phyloP scores from a whole-genome alignment of 139 green algal species.

The Chlamydomonas applanata region DNA sequence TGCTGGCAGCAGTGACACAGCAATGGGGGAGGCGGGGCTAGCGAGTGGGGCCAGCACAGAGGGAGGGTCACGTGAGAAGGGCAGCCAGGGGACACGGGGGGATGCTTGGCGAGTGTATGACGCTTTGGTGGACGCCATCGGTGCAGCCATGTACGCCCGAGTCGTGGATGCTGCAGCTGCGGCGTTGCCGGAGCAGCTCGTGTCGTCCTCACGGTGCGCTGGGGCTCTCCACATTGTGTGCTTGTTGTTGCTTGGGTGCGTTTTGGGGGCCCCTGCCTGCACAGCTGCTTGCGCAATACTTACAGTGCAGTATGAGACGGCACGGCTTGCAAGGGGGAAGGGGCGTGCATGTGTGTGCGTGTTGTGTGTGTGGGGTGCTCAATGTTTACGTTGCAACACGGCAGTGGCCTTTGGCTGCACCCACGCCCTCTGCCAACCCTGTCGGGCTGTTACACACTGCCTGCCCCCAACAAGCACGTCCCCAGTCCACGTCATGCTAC shows the following conservation, averaged over 20 bases:
- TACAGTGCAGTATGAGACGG: background rate
- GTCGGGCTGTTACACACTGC: too few species aligned
- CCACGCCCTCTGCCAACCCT: too few species aligned
- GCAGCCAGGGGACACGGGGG: background rate
- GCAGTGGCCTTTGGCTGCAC: too few species aligned
- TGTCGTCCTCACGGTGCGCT: constrained; percentile 7
- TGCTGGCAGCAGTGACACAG: background rate
- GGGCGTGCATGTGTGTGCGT: background rate
- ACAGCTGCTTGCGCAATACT: too few species aligned
- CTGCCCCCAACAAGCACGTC: too few species aligned
- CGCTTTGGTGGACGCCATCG: constrained; percentile 40
- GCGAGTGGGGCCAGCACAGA: background rate
- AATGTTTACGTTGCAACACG: too few species aligned
- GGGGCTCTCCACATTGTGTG: background rate
- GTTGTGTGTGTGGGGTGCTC: background rate
- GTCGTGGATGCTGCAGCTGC: constrained; percentile 18
- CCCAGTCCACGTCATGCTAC: too few species aligned
- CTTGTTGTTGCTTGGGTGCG: too few species aligned
- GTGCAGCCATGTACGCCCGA: constrained; percentile 36
- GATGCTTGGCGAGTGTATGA: constrained; percentile 46
- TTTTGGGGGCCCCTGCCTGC: too few species aligned
- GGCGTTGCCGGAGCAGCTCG: constrained; percentile 18
- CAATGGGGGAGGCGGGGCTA: background rate
- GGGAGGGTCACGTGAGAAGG: background rate
- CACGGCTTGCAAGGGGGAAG: background rate